A percentile compares a stretch with the other conserved stretches of the same genome.
Evolutionary conservation across 441 rosid genomes (phyloP).

Genomic region (Corymbia calophylla): DNA sequence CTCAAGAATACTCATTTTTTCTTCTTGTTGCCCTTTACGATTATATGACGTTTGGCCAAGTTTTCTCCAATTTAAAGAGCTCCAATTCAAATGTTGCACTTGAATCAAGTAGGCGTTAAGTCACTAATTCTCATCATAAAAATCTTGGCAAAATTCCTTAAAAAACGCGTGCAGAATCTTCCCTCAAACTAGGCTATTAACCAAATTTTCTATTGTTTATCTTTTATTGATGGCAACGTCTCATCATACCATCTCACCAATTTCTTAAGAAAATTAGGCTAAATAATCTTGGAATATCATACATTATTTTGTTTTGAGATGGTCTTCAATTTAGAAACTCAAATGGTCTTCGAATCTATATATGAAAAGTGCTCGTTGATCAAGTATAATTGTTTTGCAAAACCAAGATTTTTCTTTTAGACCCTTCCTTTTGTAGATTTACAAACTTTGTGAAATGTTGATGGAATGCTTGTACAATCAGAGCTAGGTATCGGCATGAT

Average conservation of each 20-base stretch:
- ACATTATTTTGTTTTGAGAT: too few relatives aligned
- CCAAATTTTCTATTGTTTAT: too few relatives aligned
- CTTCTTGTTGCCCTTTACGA: background rate
- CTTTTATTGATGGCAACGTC: too few relatives aligned
- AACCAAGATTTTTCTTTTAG: background rate
- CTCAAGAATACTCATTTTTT: background rate
- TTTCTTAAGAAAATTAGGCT: too few relatives aligned
- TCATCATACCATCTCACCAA: too few relatives aligned
- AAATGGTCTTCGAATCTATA: background rate
- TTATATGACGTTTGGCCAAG: background rate
- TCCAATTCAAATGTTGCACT: background rate
- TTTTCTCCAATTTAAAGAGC: background rate
- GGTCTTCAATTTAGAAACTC: too few relatives aligned
- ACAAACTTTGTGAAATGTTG: background rate
- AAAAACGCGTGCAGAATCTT: background rate
- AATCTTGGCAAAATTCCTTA: background rate
- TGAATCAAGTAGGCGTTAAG: background rate
- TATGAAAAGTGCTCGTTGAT: background rate
- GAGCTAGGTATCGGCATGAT: background rate
- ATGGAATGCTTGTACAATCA: background rate
- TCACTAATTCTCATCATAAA: background rate
- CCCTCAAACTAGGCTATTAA: too few relatives aligned
- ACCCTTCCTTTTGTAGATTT: background rate
- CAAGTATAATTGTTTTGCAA: background rate
- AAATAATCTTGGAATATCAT: too few relatives aligned